Percentiles rank a stretch among this genome's conserved stretches.
These are phyloP conservation scores for Apiospora marii DNA, from an alignment of 2,329 filamentous ascomycete genomes.

Conservation along the genomic window DNA sequence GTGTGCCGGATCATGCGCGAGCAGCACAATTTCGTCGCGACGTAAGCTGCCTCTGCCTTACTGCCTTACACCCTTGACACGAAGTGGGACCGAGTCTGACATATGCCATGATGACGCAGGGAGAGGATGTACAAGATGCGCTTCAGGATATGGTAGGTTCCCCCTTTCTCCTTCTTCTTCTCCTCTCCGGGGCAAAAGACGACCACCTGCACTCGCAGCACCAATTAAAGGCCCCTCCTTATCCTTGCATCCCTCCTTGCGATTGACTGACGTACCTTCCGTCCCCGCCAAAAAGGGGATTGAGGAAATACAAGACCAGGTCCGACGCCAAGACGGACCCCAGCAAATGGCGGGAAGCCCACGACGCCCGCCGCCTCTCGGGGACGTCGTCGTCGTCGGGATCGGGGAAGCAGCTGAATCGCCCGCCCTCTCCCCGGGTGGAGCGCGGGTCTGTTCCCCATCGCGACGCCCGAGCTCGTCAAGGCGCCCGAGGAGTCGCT, in stretches of 20 bases:
- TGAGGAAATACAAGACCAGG: constrained; percentile 18
- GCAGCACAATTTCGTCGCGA: constrained; percentile 43
- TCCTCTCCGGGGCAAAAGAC: no score
- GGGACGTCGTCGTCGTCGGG: not conserved
- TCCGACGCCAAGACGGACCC: constrained; percentile 23
- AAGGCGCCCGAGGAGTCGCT: constrained; percentile 11
- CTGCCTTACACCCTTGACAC: not conserved
- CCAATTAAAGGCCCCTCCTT: not conserved
- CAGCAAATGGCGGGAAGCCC: constrained; percentile 4
- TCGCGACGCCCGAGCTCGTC: constrained; percentile 11
- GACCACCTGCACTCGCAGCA: no score
- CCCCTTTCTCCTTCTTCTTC: not conserved
- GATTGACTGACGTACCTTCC: constrained; percentile 53
- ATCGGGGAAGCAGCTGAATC: not conserved
- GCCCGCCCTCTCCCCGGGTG: not conserved
- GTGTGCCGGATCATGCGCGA: constrained; percentile 50
- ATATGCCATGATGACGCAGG: not conserved
- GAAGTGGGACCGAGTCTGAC: not conserved
- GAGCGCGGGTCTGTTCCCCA: constrained; percentile 16
- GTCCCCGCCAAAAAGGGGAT: constrained; percentile 43
- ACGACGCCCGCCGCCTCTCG: not conserved
- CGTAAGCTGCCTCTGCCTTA: not conserved
- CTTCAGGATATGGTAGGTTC: constrained; percentile 17
- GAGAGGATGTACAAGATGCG: constrained; percentile 23
- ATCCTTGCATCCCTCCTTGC: constrained; percentile 28